phyloP scores from a whole-genome alignment of 345 rosid species.

The Punica granatum region DNA sequence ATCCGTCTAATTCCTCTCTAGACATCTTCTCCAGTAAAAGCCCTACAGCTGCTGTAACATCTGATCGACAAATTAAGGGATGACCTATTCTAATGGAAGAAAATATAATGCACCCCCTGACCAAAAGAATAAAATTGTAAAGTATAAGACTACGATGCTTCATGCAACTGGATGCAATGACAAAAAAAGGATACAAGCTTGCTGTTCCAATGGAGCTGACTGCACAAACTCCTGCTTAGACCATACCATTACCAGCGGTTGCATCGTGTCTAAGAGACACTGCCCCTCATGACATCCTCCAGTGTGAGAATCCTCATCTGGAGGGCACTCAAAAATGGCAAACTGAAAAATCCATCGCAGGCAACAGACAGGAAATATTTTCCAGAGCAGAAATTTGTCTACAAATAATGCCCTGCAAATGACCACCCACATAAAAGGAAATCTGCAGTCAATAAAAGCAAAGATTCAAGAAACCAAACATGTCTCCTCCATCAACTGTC shows the following conservation, averaged over 20 bases:
- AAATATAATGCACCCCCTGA: neutral
- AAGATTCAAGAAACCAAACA: neutral
- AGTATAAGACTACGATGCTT: neutral
- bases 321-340: slow-evolving; percentile 68
- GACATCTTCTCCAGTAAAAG: slow-evolving; percentile 86
- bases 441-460: neutral
- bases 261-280: slow-evolving; percentile 50
- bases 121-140: neutral
- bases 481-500: neutral
- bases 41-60: slow-evolving; percentile 82
- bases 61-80: slow-evolving; percentile 39
- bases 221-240: slow-evolving; percentile 70
- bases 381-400: slow-evolving; percentile 91
- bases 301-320: slow-evolving; percentile 32
- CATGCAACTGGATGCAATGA: slow-evolving; percentile 8
- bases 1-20: slow-evolving; percentile 66
- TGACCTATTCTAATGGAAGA: slow-evolving; percentile 10
- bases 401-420: slow-evolving; percentile 64
- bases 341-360: slow-evolving; percentile 87
- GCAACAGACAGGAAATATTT: slow-evolving; percentile 82
- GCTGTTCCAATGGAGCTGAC: slow-evolving; percentile 78
- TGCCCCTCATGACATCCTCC: slow-evolving; percentile 26
- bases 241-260: slow-evolving; percentile 64
- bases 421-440: slow-evolving; percentile 5
- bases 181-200: slow-evolving; percentile 77